These are phyloP conservation scores for Anthostomella pinea DNA, from an alignment of 2,329 filamentous ascomycete genomes.

Conservation along the genomic window DNA sequence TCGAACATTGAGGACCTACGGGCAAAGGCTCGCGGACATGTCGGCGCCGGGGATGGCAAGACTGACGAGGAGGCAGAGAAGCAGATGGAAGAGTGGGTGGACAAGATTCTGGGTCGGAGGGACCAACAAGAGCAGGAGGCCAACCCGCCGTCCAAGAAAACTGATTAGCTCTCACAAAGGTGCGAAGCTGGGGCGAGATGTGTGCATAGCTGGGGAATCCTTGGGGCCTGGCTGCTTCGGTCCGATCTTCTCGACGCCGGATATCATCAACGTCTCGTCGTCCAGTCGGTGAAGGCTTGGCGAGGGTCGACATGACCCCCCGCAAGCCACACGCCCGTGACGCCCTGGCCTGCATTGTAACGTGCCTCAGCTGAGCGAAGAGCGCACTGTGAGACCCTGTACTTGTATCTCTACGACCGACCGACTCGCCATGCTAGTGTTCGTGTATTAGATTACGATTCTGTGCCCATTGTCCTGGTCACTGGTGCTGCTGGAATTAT, in stretches of 20 bases:
- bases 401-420: neutral
- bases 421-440: neutral
- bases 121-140: slow-evolving; percentile 29
- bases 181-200: too few relatives aligned
- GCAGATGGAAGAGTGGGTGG: slow-evolving; percentile 61
- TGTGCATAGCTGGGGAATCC: too few relatives aligned
- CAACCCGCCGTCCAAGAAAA: slow-evolving; percentile 3
- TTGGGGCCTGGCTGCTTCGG: too few relatives aligned
- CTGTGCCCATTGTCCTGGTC: slow-evolving; percentile 2
- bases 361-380: neutral
- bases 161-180: too few relatives aligned
- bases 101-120: slow-evolving; percentile 51
- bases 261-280: neutral
- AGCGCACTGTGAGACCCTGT: neutral
- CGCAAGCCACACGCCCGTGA: neutral
- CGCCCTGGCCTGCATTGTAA: neutral
- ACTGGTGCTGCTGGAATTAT: slow-evolving; percentile 7
- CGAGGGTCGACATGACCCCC: neutral
- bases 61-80: slow-evolving; percentile 53
- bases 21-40: slow-evolving; percentile 43
- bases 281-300: neutral
- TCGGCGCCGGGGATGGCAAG: slow-evolving; percentile 31
- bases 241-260: neutral
- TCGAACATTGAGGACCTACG: slow-evolving; percentile 65
- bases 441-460: slow-evolving; percentile 1